Evolutionary conservation across 2,329 filamentous ascomycete genomes (phyloP).

Genomic region (Ophidiomyces ophidiicola): DNA sequence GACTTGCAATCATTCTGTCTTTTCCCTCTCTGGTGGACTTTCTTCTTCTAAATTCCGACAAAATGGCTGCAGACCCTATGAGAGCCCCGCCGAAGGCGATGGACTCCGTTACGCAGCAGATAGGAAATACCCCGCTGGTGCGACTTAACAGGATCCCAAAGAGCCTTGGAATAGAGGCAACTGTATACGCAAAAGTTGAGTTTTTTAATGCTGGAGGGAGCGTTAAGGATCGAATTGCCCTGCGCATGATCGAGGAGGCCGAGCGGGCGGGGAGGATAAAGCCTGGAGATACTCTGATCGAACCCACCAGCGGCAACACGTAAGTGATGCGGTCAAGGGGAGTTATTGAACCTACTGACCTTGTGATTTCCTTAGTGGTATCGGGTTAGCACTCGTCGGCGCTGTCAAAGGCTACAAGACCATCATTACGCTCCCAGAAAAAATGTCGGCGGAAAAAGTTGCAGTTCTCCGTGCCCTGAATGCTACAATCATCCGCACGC

Average conservation of each 20-base stretch:
- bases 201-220: slow-evolving; percentile 89
- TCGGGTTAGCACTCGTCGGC: slow-evolving; percentile 83
- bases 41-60: background rate
- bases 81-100: slow-evolving; percentile 42
- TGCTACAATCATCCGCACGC: slow-evolving; percentile 94
- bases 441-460: slow-evolving; percentile 98
- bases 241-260: slow-evolving; percentile 95
- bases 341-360: too few relatives aligned
- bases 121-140: slow-evolving; percentile 92
- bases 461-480: slow-evolving; percentile 85
- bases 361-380: slow-evolving; percentile 46
- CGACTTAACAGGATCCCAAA: slow-evolving; percentile 86
- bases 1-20: too few relatives aligned
- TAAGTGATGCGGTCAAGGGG: slow-evolving; percentile 22
- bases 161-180: slow-evolving; percentile 75
- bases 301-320: slow-evolving; percentile 96
- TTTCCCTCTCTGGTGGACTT: too few relatives aligned
- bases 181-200: slow-evolving; percentile 84
- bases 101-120: slow-evolving; percentile 67
- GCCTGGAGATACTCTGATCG: slow-evolving; percentile 91
- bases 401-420: slow-evolving; percentile 97
- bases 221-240: slow-evolving; percentile 87
- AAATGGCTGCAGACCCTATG: slow-evolving; percentile 1
- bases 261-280: slow-evolving; percentile 87
- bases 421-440: slow-evolving; percentile 96